A percentile compares a stretch with the other conserved stretches of the same genome.
These are phyloP conservation scores for Penicillium decumbens DNA, from an alignment of 2,329 filamentous ascomycete species.

Conservation along the genomic window DNA sequence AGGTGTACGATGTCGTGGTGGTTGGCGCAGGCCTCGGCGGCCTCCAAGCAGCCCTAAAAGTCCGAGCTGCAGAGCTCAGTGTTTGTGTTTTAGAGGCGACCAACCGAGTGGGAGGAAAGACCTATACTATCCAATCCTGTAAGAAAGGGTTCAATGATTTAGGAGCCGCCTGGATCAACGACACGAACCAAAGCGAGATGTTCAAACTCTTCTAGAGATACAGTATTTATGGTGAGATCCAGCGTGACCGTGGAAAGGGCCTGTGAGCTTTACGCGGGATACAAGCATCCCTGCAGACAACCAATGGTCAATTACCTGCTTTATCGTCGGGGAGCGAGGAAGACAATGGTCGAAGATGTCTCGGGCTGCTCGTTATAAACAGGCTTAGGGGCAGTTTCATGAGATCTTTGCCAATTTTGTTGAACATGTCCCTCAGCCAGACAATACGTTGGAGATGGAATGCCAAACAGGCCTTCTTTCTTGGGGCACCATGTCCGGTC, in stretches of 20 bases:
- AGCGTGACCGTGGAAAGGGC: too few species aligned
- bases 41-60: constrained; percentile 33
- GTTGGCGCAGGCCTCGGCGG: constrained; percentile 40
- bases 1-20: constrained; percentile 27
- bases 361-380: too few species aligned
- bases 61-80: constrained; percentile 31
- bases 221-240: too few species aligned
- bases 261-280: too few species aligned
- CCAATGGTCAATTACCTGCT: too few species aligned
- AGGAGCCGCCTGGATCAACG: too few species aligned
- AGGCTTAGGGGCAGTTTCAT: constrained; percentile 31
- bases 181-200: too few species aligned
- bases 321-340: too few species aligned
- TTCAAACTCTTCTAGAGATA: too few species aligned
- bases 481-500: constrained; percentile 33
- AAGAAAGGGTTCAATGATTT: too few species aligned
- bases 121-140: constrained; percentile 17
- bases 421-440: constrained; percentile 4
- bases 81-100: constrained; percentile 39
- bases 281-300: too few species aligned
- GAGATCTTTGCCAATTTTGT: constrained; percentile 26
- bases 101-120: constrained; percentile 42
- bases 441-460: constrained; percentile 24
- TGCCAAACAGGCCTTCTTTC: constrained; percentile 36
- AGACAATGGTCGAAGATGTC: too few species aligned